Evolutionary conservation across 2,329 filamentous ascomycete species (phyloP), one percentile per base, ranked within the genome.

Genomic region (Pestalotiopsis sp.): DNA sequence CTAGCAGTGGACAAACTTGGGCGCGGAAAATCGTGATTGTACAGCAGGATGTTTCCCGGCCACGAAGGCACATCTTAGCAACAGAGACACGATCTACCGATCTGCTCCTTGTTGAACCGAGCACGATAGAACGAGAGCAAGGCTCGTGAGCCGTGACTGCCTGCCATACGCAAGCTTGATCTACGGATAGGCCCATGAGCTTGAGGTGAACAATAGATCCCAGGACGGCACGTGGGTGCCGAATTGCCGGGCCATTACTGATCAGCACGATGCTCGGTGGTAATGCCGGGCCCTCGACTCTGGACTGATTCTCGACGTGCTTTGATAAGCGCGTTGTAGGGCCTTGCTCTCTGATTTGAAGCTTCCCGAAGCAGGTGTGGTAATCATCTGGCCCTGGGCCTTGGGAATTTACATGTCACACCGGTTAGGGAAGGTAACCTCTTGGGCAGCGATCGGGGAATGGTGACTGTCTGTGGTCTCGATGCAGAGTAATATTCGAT

Each of bases 191-290:
- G 17, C 20, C 17, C 17, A 52, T 22, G 10, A 52, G n/a, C 44
- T 39, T 61, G 35, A 63, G 7, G 20, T 63, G 60, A 63, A 48
- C 60, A 35, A 7, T 11, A 63, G 30, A 9, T 26, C 39, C 60
- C 20, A 48, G 60, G 20, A 20, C 17, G 24, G 60, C 60, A 63
- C 60, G 60, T 63, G 60, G 60, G n/a, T 63, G 30, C 58, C 58
- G 30, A 5, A 61, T 40, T 40, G 24, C 56, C 26, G 56, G 58
- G n/a, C 26, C 30, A 40, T n/a, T n/a, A 61, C 13, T 17, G 22
- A 22, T 26, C 58, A 17, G 30, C 58, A 35, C n/a, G 44, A 52
- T 20, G 3, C 44, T 52, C 44, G 10, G 14, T 52, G 14, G 30
- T 9, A 35, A 10, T 35, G 30, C 30, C 30, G 30, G 30, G 7